Conservation (phyloP, 352 stramenopile genomes). For the Phytophthora pseudosyringae region DNA sequence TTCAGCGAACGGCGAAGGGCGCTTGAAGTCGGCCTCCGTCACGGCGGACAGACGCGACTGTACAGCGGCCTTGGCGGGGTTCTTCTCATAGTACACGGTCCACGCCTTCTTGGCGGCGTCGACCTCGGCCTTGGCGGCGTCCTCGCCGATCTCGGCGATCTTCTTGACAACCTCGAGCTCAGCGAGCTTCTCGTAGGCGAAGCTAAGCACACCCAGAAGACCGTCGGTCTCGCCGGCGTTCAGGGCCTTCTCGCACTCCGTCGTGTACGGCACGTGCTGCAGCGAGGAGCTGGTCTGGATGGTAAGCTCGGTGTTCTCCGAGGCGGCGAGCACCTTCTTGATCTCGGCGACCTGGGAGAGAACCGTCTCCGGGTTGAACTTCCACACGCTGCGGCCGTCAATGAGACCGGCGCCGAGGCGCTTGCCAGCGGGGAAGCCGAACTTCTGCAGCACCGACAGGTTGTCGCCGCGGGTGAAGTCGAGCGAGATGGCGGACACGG, state of each 20-base stretch:
- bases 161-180: conserved; percentile 89
- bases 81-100: conserved; percentile 84
- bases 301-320: conserved; percentile 57
- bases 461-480: conserved; percentile 93
- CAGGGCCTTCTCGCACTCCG: conserved; percentile 70
- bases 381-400: conserved; percentile 92
- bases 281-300: conserved; percentile 91
- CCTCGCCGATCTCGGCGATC: conserved; percentile 65
- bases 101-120: conserved; percentile 70
- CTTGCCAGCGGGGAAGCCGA: conserved; percentile 86
- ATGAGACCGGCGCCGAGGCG: conserved; percentile 90
- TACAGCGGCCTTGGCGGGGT: conserved; percentile 73
- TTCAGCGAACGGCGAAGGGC: conserved; percentile 80
- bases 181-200: conserved; percentile 91
- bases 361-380: conserved; percentile 78
- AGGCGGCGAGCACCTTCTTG: conserved; percentile 60
- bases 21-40: conserved; percentile 78
- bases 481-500: conserved; percentile 85
- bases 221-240: conserved; percentile 78
- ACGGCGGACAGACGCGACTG: conserved; percentile 66
- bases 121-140: conserved; percentile 54
- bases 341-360: conserved; percentile 60
- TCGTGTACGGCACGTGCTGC: conserved; percentile 92
- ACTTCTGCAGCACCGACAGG: conserved; percentile 83
- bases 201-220: conserved; percentile 82